phyloP scores from a whole-genome alignment of 2,329 filamentous ascomycete genomes.

The Stagonosporopsis tanaceti region DNA sequence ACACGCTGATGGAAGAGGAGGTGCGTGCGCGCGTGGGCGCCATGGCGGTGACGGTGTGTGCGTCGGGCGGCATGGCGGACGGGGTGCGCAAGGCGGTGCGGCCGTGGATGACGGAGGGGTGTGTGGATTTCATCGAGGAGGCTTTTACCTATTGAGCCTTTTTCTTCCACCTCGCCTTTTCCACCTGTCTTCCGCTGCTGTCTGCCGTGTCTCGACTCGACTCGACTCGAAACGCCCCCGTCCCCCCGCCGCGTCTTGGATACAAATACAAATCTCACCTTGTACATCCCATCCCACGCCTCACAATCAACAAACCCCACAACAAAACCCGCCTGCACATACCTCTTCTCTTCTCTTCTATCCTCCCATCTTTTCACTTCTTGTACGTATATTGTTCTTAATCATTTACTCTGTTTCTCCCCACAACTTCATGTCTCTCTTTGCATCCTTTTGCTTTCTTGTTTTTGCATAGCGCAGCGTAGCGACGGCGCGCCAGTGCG shows the following conservation, averaged over 20 bases:
- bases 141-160: constrained; percentile 66
- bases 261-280: no score
- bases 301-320: background rate
- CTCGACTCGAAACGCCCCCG: no score
- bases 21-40: constrained; percentile 64
- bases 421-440: constrained; percentile 31
- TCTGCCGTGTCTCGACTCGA: background rate
- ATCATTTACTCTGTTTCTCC: constrained; percentile 25
- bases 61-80: constrained; percentile 69
- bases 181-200: no score
- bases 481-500: no score
- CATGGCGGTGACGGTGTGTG: constrained; percentile 69
- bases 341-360: background rate
- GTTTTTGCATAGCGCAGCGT: constrained; percentile 12
- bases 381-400: constrained; percentile 37
- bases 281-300: background rate
- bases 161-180: background rate
- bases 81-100: constrained; percentile 65
- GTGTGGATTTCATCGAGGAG: constrained; percentile 70
- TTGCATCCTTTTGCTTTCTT: constrained; percentile 15
- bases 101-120: constrained; percentile 59
- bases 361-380: constrained; percentile 23
- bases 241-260: no score
- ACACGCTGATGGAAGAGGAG: constrained; percentile 65
- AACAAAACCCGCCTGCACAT: background rate